A percentile compares a stretch with the other conserved stretches of the same genome.
phyloP scores from a whole-genome alignment of 352 stramenopile genomes.

The Peronospora farinosa region DNA sequence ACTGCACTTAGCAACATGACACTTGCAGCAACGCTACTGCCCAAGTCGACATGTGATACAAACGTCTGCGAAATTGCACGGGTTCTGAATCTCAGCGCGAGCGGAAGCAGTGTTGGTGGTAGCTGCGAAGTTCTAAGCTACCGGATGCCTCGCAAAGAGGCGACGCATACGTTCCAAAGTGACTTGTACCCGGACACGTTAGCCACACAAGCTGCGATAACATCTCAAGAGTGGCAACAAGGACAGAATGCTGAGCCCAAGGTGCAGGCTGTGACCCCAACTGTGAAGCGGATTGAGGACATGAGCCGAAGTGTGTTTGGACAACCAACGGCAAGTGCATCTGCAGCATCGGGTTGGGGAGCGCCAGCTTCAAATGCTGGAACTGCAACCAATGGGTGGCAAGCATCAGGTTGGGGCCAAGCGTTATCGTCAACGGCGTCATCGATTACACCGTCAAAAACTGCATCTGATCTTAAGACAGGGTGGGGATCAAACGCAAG shows the following conservation, averaged over 20 bases:
- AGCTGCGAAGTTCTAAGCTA: slow-evolving; percentile 64
- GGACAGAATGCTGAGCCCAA: slow-evolving; percentile 41
- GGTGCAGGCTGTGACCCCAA: slow-evolving; percentile 33
- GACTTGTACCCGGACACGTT: slow-evolving; percentile 71
- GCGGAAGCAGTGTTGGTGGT: slow-evolving; percentile 25
- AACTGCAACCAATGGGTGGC: slow-evolving; percentile 17
- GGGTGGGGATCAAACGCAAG: slow-evolving; percentile 26
- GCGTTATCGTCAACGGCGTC: slow-evolving; percentile 27
- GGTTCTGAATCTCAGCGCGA: slow-evolving; percentile 50
- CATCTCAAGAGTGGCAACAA: slow-evolving; percentile 33
- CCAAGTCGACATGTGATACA: slow-evolving; percentile 50
- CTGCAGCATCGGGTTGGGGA: slow-evolving; percentile 21
- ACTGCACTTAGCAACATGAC: slow-evolving; percentile 48
- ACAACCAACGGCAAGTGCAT: neutral
- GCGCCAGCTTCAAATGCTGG: slow-evolving; percentile 3
- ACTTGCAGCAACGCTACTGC: slow-evolving; percentile 43
- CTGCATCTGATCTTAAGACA: slow-evolving; percentile 20
- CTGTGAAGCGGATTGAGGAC: slow-evolving; percentile 16
- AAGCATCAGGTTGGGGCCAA: slow-evolving; percentile 26
- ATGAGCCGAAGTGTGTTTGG: slow-evolving; percentile 36
- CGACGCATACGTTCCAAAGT: slow-evolving; percentile 53
- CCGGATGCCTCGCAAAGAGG: slow-evolving; percentile 57
- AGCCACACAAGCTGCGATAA: slow-evolving; percentile 34
- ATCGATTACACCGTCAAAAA: slow-evolving; percentile 26
- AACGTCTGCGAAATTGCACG: slow-evolving; percentile 55